A percentile compares a stretch with the other conserved stretches of the same genome.
Conservation (phyloP, 2,329 filamentous ascomycete genomes). For the Metarhizium brunneum region DNA sequence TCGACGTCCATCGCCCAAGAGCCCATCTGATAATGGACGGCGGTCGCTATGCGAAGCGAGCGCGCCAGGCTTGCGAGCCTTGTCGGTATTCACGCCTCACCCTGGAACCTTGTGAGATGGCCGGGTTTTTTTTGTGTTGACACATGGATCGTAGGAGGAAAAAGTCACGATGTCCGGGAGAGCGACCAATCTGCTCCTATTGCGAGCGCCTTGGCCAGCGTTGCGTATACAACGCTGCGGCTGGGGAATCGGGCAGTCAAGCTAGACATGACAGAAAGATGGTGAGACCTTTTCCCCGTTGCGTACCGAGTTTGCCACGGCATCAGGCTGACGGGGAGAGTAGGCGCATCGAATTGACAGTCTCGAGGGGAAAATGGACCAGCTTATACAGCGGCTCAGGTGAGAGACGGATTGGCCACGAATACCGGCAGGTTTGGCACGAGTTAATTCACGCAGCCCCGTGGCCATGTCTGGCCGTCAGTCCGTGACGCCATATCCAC, state of each 20-base stretch:
- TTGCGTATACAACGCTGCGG: slow-evolving; percentile 31
- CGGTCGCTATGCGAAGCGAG: slow-evolving; percentile 5
- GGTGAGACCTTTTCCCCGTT: slow-evolving; percentile 1
- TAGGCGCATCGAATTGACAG: slow-evolving; percentile 24
- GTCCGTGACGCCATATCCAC: not conserved
- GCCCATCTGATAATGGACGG: not conserved
- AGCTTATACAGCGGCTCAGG: slow-evolving; percentile 13
- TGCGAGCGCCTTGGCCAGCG: slow-evolving; percentile 37
- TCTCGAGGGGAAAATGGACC: slow-evolving; percentile 17
- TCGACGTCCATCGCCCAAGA: too few species aligned
- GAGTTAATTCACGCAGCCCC: not conserved
- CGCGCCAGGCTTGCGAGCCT: slow-evolving; percentile 22
- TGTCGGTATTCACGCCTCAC: slow-evolving; percentile 18
- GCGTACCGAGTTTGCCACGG: not conserved
- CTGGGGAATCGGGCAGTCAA: slow-evolving; percentile 1
- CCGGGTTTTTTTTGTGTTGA: not conserved
- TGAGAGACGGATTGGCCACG: not conserved
- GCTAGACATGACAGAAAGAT: slow-evolving; percentile 10
- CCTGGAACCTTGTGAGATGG: not conserved
- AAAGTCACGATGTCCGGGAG: slow-evolving; percentile 41
- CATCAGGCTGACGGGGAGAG: slow-evolving; percentile 1
- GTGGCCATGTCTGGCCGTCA: not conserved
- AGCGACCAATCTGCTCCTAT: slow-evolving; percentile 38
- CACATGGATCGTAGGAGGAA: slow-evolving; percentile 28
- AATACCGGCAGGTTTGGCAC: not conserved